These are phyloP conservation scores for Stagonosporopsis vannaccii DNA, from an alignment of 2,329 filamentous ascomycete species.

Conservation along the genomic window DNA sequence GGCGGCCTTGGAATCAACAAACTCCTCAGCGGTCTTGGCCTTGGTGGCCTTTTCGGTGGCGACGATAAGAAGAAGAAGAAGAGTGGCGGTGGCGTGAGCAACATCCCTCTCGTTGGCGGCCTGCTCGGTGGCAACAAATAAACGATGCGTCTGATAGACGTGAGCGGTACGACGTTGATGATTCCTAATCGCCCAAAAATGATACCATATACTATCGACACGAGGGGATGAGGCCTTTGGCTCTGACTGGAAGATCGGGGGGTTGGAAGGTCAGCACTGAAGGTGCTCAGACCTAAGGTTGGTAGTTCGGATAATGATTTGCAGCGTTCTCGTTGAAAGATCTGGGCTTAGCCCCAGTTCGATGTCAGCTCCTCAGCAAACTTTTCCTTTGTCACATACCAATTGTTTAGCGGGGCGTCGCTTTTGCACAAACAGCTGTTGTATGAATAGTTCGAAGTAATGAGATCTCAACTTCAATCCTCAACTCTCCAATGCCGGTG, in stretches of 20 bases:
- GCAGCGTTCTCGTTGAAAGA: constrained; percentile 17
- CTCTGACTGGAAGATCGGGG: constrained; percentile 41
- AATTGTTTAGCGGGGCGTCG: constrained; percentile 10
- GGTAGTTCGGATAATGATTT: constrained; percentile 15
- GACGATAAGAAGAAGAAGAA: constrained; percentile 63
- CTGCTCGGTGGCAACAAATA: constrained; percentile 54
- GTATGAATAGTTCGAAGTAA: constrained; percentile 27
- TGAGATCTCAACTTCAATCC: constrained; percentile 11
- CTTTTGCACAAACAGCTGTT: constrained; percentile 14
- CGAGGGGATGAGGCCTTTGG: constrained; percentile 24
- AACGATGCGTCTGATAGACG: constrained; percentile 12
- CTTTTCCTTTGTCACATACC: constrained; percentile 27
- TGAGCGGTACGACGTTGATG: constrained; percentile 20
- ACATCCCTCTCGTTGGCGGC: constrained; percentile 57
- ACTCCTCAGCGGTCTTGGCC: constrained; percentile 75
- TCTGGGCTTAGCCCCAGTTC: constrained; percentile 17
- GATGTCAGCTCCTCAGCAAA: constrained; percentile 17
- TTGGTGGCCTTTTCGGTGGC: constrained; percentile 63
- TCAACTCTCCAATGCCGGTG: not conserved
- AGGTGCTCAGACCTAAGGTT: constrained; percentile 10
- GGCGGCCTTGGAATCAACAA: constrained; percentile 79
- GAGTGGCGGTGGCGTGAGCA: constrained; percentile 46
- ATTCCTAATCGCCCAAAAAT: constrained; percentile 25
- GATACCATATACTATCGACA: constrained; percentile 24
- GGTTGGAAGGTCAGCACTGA: constrained; percentile 34